A percentile compares a stretch with the other conserved stretches of the same genome.
Conservation (phyloP, 2,329 filamentous ascomycete species). For the Microcyclospora pomicola region DNA sequence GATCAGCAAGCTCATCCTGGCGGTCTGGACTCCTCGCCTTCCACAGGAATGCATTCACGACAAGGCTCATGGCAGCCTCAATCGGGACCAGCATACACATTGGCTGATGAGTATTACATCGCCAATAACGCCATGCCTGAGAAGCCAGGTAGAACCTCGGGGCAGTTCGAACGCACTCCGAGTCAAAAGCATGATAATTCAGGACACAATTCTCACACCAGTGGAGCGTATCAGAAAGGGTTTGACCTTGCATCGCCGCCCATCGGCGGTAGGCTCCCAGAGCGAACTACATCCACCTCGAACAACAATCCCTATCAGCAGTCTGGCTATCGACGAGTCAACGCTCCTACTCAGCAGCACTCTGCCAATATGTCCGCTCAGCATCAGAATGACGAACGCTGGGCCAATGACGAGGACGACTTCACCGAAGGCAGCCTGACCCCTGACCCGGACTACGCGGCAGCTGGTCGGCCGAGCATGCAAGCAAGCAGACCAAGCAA, state of each 20-base stretch:
- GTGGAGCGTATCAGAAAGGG: conserved; percentile 2
- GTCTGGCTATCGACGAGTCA: not conserved
- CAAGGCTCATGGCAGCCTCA: no score
- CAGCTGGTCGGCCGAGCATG: conserved; percentile 4
- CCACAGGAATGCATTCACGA: no score
- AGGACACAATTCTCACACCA: no score
- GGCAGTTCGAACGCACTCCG: no score
- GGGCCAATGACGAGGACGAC: conserved; percentile 4
- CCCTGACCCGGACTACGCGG: conserved; percentile 14
- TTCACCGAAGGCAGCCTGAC: conserved; percentile 13
- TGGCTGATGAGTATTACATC: no score
- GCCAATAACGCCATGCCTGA: no score
- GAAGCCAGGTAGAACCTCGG: no score
- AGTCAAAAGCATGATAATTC: no score
- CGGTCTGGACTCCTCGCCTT: no score
- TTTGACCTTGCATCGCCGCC: conserved; percentile 14
- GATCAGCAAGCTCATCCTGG: no score
- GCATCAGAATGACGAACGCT: not conserved
- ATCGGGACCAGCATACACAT: no score
- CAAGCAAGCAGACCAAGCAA: conserved; percentile 16
- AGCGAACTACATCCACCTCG: not conserved
- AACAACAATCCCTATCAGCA: conserved; percentile 1
- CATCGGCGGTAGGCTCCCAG: conserved; percentile 5
- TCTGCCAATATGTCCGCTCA: not conserved
- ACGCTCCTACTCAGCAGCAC: not conserved